A percentile compares a stretch with the other conserved stretches of the same genome.
Evolutionary conservation across 352 stramenopile genomes (phyloP).

Genomic region (Globisporangium solare): DNA sequence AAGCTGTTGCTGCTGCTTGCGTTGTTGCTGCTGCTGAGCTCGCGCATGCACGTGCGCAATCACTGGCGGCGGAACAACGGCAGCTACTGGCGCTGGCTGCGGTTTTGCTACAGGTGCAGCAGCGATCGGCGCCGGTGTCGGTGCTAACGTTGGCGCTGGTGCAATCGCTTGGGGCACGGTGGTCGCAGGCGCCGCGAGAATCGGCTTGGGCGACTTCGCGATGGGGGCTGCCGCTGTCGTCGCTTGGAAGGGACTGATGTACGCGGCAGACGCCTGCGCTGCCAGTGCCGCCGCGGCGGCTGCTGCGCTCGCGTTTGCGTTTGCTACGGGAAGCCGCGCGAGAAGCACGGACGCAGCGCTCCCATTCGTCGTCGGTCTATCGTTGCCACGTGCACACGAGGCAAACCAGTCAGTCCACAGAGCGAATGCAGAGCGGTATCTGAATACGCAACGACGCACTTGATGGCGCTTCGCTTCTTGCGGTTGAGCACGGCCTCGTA

Average conservation of each 20-base stretch:
- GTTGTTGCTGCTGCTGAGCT: background rate
- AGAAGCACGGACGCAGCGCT: conserved; percentile 9
- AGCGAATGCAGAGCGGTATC: background rate
- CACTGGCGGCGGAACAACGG: conserved; percentile 9
- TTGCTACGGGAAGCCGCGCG: conserved; percentile 1
- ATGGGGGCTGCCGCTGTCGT: conserved; percentile 7
- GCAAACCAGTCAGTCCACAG: background rate
- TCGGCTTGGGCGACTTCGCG: conserved; percentile 25
- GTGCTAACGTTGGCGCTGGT: conserved; percentile 17
- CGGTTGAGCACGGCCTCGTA: conserved; percentile 75
- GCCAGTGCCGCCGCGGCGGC: background rate
- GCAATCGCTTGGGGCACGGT: conserved; percentile 13
- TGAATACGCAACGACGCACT: background rate
- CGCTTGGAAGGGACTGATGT: conserved; percentile 5
- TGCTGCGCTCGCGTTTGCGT: background rate
- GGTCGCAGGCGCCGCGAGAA: conserved; percentile 15
- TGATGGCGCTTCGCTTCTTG: conserved; percentile 50
- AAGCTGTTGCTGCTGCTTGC: background rate
- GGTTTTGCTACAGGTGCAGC: conserved; percentile 7
- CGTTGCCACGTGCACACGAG: background rate
- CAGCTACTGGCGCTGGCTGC: conserved; percentile 1
- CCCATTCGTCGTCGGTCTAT: conserved; percentile 9
- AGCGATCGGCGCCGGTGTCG: background rate
- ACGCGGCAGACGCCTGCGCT: background rate
- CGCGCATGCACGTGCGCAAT: conserved; percentile 10